phyloP scores from a whole-genome alignment of 495 filamentous ascomycete genomes.

The Neurospora hispaniola region DNA sequence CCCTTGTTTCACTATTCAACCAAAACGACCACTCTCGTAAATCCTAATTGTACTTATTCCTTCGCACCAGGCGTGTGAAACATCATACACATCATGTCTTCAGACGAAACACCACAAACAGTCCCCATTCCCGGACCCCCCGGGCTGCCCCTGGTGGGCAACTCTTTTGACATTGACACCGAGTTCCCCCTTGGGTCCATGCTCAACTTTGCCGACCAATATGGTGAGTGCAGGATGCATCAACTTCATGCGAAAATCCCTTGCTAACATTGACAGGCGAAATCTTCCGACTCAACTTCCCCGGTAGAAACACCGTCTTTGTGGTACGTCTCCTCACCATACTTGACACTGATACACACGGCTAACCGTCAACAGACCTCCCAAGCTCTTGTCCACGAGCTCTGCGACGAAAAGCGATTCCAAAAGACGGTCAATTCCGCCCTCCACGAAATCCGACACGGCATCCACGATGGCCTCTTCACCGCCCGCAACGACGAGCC shows the following conservation, averaged over 20 bases:
- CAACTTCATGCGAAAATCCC: no score
- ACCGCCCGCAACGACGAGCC: slow-evolving; percentile 51
- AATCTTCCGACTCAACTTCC: slow-evolving; percentile 12
- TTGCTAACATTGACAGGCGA: slow-evolving; percentile 1
- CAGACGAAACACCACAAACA: not conserved
- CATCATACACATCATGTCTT: not conserved
- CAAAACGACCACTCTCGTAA: not conserved
- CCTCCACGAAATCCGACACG: slow-evolving; percentile 44
- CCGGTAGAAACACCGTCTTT: slow-evolving; percentile 3
- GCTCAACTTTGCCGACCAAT: slow-evolving; percentile 43
- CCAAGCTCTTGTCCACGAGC: slow-evolving; percentile 50
- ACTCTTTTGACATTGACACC: slow-evolving; percentile 43
- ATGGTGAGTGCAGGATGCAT: slow-evolving; percentile 29
- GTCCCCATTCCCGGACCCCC: slow-evolving; percentile 42
- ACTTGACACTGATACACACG: not conserved
- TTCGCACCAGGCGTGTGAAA: not conserved
- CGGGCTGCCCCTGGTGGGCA: slow-evolving; percentile 49
- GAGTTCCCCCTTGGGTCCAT: slow-evolving; percentile 43
- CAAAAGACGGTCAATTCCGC: slow-evolving; percentile 37
- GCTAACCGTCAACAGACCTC: not conserved
- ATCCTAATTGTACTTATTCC: not conserved
- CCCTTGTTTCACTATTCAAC: not conserved
- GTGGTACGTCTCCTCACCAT: slow-evolving; percentile 4
- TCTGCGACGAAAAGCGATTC: slow-evolving; percentile 60
- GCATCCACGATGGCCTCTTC: slow-evolving; percentile 57